Percentiles rank a stretch among this genome's conserved stretches.
Conservation (phyloP, 2,329 filamentous ascomycete genomes). For the Beauveria sp. region DNA sequence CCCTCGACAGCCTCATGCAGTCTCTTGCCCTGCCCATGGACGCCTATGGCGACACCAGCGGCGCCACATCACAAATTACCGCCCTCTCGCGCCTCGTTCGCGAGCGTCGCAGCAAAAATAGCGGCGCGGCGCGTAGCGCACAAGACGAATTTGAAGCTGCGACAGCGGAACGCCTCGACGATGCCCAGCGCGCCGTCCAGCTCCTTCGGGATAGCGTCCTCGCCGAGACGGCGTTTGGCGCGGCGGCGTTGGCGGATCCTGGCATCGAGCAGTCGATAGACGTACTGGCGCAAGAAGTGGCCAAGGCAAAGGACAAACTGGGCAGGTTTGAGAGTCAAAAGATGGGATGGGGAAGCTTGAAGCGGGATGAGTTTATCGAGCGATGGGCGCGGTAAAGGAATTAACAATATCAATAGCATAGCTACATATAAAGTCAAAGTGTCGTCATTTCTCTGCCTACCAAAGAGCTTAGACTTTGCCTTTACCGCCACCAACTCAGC, state of each 20-base stretch:
- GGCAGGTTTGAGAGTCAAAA: conserved; percentile 30
- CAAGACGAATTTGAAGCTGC: conserved; percentile 44
- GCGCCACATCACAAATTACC: conserved; percentile 19
- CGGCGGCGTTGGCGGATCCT: conserved; percentile 42
- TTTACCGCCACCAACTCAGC: too few relatives aligned
- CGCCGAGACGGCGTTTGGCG: conserved; percentile 42
- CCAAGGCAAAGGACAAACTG: conserved; percentile 31
- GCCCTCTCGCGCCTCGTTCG: conserved; percentile 28
- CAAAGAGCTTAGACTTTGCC: too few relatives aligned
- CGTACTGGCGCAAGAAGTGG: conserved; percentile 38
- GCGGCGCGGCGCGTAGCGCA: conserved; percentile 35
- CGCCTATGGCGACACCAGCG: conserved; percentile 19
- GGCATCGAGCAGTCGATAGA: conserved; percentile 45
- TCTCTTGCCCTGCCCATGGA: conserved; percentile 38
- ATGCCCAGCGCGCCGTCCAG: conserved; percentile 41
- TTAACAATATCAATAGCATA: neutral
- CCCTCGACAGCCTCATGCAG: conserved; percentile 41
- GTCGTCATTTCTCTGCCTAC: too few relatives aligned
- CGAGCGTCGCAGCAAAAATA: conserved; percentile 35
- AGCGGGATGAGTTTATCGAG: conserved; percentile 38
- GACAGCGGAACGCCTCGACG: conserved; percentile 35
- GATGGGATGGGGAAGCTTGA: conserved; percentile 33
- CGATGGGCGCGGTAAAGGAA: conserved; percentile 21
- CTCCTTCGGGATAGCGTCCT: conserved; percentile 44
- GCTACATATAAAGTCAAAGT: neutral